Percentiles rank a stretch among this genome's conserved stretches.
These are phyloP conservation scores for Areca catechu DNA, from an alignment of 176 grass and related monocot species.

Conservation along the genomic window DNA sequence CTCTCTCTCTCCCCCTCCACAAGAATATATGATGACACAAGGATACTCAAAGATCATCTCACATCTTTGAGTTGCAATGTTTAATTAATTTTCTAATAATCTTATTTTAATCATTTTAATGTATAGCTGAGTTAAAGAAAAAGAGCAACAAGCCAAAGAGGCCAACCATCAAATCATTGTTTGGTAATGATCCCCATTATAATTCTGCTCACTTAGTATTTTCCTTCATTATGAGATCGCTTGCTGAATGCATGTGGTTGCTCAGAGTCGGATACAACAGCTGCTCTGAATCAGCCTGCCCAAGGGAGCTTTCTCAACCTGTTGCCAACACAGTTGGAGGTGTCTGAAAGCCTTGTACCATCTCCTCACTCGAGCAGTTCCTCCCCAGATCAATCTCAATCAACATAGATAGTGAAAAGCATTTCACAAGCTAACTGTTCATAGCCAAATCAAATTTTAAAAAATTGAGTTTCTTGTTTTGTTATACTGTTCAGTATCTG, in stretches of 20 bases:
- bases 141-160: conserved; percentile 89
- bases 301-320: conserved; percentile 85
- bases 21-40: too few relatives aligned
- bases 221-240: not conserved
- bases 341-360: conserved; percentile 39
- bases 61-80: not conserved
- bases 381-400: conserved; percentile 62
- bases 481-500: too few relatives aligned
- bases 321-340: conserved; percentile 69
- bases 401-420: conserved; percentile 52
- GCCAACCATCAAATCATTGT: conserved; percentile 95
- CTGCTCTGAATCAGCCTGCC: conserved; percentile 39
- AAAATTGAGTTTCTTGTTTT: too few relatives aligned
- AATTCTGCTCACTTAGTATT: conserved; percentile 1
- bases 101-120: conserved; percentile 22
- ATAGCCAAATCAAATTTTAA: too few relatives aligned
- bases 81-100: conserved; percentile 20
- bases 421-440: too few relatives aligned
- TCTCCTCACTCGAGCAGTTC: conserved; percentile 73
- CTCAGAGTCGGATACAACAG: conserved; percentile 40
- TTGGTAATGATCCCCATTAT: conserved; percentile 44
- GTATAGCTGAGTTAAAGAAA: conserved; percentile 89
- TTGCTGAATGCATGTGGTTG: not conserved
- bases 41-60: too few relatives aligned
- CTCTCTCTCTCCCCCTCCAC: not conserved